phyloP scores from a whole-genome alignment of 352 stramenopile species.

The Pythium catenulatum region DNA sequence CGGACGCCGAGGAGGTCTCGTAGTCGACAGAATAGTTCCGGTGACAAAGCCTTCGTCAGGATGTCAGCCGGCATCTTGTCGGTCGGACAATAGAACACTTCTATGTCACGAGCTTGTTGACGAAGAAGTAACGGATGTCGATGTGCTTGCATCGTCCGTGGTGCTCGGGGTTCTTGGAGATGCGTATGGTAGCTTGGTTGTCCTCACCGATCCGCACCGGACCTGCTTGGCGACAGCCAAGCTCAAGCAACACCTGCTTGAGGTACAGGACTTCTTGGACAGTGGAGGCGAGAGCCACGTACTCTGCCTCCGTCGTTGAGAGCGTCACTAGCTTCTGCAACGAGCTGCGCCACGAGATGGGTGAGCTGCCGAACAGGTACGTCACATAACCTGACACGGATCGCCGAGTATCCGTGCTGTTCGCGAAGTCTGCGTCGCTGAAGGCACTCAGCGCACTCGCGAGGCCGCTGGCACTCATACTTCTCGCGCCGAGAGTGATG shows the following conservation, averaged over 20 bases:
- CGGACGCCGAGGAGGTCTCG: too few relatives aligned
- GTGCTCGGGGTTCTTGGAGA: slow-evolving; percentile 8
- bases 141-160: slow-evolving; percentile 30
- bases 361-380: too few relatives aligned
- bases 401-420: too few relatives aligned
- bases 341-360: too few relatives aligned
- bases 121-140: slow-evolving; percentile 26
- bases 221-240: not conserved
- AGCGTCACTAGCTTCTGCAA: slow-evolving; percentile 19
- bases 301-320: slow-evolving; percentile 21
- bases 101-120: not conserved
- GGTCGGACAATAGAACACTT: slow-evolving; percentile 10
- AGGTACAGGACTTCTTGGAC: slow-evolving; percentile 30
- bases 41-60: slow-evolving; percentile 34
- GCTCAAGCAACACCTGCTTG: not conserved
- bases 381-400: too few relatives aligned
- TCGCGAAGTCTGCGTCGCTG: too few relatives aligned
- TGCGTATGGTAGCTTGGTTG: slow-evolving; percentile 10
- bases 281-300: not conserved
- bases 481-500: not conserved
- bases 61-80: not conserved
- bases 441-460: too few relatives aligned
- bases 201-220: not conserved
- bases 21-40: too few relatives aligned
- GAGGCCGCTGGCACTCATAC: not conserved